Conservation (phyloP, 305 asterid genomes). For the Solanum aculeatissimum region DNA sequence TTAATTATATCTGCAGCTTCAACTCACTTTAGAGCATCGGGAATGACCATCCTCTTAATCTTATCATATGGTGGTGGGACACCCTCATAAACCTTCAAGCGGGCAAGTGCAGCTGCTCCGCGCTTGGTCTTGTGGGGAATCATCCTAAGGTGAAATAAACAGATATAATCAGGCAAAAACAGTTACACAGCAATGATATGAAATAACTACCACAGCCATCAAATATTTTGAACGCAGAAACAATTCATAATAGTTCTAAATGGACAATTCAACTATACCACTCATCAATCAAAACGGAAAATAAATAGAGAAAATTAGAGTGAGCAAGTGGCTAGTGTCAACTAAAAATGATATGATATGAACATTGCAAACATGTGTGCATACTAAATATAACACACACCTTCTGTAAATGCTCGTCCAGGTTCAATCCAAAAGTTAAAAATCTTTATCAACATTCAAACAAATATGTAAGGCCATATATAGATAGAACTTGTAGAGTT, state of each 20-base stretch:
- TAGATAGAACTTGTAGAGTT: background rate
- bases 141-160: slow-evolving; percentile 37
- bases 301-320: background rate
- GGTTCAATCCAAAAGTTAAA: background rate
- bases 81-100: slow-evolving; percentile 88
- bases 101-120: slow-evolving; percentile 93
- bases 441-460: background rate
- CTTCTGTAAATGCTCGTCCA: background rate
- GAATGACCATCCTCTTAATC: slow-evolving; percentile 87
- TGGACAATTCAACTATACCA: background rate
- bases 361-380: background rate
- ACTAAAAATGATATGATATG: background rate
- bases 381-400: background rate
- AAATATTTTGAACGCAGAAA: background rate
- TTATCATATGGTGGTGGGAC: slow-evolving; percentile 91
- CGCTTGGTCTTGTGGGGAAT: slow-evolving; percentile 97
- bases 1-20: background rate
- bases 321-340: background rate
- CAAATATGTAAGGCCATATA: background rate
- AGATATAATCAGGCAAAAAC: background rate
- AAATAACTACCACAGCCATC: background rate
- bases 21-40: slow-evolving; percentile 91
- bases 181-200: background rate
- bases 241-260: background rate
- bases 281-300: background rate